Evolutionary conservation across 805 yeast species (phyloP).

Genomic region (Ogataea nakhonphanomensis): DNA sequence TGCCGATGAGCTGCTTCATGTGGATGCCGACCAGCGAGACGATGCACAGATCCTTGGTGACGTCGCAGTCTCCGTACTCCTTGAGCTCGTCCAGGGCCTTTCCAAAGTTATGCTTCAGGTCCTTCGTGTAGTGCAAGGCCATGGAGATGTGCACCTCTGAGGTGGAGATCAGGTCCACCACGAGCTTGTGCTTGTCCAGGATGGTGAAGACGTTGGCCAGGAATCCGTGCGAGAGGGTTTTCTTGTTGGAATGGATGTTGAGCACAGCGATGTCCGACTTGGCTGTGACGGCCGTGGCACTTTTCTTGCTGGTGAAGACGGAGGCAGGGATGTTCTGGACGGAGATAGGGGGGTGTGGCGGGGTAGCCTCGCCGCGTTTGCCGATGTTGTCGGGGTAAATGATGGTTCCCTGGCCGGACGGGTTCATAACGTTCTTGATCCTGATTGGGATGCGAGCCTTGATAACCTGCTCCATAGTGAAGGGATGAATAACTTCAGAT

Average conservation of each 20-base stretch:
- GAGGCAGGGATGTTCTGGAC: slow-evolving; percentile 45
- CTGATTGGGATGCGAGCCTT: slow-evolving; percentile 94
- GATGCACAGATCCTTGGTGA: slow-evolving; percentile 83
- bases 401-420: slow-evolving; percentile 87
- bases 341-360: slow-evolving; percentile 91
- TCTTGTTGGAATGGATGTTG: slow-evolving; percentile 90
- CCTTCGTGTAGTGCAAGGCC: slow-evolving; percentile 86
- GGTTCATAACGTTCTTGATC: slow-evolving; percentile 93
- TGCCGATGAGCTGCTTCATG: slow-evolving; percentile 95
- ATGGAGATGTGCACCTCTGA: slow-evolving; percentile 97
- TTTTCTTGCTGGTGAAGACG: slow-evolving; percentile 48
- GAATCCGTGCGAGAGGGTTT: slow-evolving; percentile 91
- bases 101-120: slow-evolving; percentile 49
- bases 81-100: slow-evolving; percentile 76
- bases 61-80: slow-evolving; percentile 83
- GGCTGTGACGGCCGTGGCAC: slow-evolving; percentile 95
- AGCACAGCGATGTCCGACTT: slow-evolving; percentile 89
- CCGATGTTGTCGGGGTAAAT: slow-evolving; percentile 90
- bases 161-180: slow-evolving; percentile 93
- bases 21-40: slow-evolving; percentile 94
- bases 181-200: slow-evolving; percentile 77
- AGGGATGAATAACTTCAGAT: slow-evolving; percentile 96
- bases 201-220: slow-evolving; percentile 86
- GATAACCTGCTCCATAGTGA: slow-evolving; percentile 99
- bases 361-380: slow-evolving; percentile 82